Base-by-base conservation (phyloP, 495 filamentous ascomycete genomes). In the Penicillium mononematosum region DNA sequence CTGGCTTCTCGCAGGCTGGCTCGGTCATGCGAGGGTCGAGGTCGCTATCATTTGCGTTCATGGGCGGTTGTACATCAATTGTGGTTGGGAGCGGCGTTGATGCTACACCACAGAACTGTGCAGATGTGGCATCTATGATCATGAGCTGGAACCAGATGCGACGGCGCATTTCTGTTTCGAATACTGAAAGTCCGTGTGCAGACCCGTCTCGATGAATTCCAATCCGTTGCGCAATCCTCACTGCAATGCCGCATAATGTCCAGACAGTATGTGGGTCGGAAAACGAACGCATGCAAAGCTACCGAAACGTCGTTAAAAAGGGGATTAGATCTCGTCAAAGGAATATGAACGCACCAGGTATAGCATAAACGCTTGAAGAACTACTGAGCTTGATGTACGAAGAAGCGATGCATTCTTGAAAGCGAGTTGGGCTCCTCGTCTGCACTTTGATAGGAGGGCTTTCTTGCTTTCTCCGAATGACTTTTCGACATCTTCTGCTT, bases 31-130 rank as follows among this genome's bases (percentile, higher is more conserved):
- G 72, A 4, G 82, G 83, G 47, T 77, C 75, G 20, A 86, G 75
- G 47, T 86, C 83, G 12, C 76, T 78, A 65, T 87, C 84, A 53
- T 84, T 81, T 12, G 82, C 58, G 53, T 86, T 85, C 34, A 70
- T 66, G 20, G 83, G 81, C n/a, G 62, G 63, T 34, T 63, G 58
- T 12, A 72, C 67, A 46, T 78, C 72, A 29, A 59, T 50, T 4
- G 36, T 55, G 12, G 58, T 27, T 19, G 59, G 50, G 8, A 66
- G 59, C 2, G 56, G 55, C 59, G 51, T 57, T 20, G 67, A 53
- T 41, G 60, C 60, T 31, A 67, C 61, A 9, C 71, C 72, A 36
- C 71, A 70, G 31, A 64, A 62, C 24, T 75, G 73, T 1, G 69
- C 73, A 24, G 68, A 66, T 20, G 68, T 70, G 25, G 57, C 58